Evolutionary conservation across 148 eudicot genomes (phyloP), one percentile per base, ranked within the genome.

Genomic region (Rhododendron ferrugineum): DNA sequence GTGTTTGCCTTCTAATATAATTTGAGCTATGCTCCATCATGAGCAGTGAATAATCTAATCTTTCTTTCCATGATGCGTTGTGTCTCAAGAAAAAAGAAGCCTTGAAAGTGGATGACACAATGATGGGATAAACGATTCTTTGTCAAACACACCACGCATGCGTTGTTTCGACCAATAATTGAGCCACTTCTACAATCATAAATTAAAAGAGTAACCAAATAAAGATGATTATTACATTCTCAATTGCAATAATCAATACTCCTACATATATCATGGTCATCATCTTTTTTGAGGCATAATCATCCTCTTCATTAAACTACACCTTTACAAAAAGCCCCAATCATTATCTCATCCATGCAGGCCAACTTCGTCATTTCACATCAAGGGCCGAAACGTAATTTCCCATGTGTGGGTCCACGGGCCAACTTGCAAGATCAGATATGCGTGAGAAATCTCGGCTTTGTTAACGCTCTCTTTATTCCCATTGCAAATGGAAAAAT

Each of bases 131-230:
- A 66, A 78, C 30, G 28, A 78, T n/a, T 36, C 72, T 52, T 52
- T 50, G 74, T 77, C 86, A 77, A 47, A 42, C 54, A 47, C 85
- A 73, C 80, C 75, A 60, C 64, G 86, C 86, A 79, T 85, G 82
- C 78, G 78, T 79, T 66, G 76, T 85, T 64, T 72, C 68, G 54
- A 64, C 77, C 80, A 78, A 78, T 85, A 79, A 85, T 85, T 79
- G 78, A 60, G 64, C 52, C 86, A 85, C 70, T 66, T 78, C 75
- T 46, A 18, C 77, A 49, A 68, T 68, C 70, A 62, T 62, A 62
- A 62, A 23, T 62, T 2, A 7, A 40, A 0, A 54, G 60, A 18
- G 60, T 54, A 54, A 54, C 22, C 60, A 54, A 44, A 46, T 23
- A 78, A 78, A 22, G 5, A 78, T 42, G 49, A 42, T 42, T 10